Evolutionary conservation across 2,329 filamentous ascomycete genomes (phyloP).

Genomic region (Phaeophleospora eucalypticola): DNA sequence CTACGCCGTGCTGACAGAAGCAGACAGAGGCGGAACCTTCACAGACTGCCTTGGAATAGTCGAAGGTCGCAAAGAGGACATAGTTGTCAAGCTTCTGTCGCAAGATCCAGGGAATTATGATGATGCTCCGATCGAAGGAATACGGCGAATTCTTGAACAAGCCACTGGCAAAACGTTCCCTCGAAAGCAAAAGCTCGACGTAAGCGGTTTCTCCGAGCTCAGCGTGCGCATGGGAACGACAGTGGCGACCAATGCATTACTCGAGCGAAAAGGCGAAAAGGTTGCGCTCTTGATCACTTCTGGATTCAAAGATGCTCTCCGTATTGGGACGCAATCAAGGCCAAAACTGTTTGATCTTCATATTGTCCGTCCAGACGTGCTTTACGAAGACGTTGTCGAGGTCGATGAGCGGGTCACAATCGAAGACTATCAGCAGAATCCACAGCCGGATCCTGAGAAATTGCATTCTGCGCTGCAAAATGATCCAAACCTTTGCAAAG

Average conservation of each 20-base stretch:
- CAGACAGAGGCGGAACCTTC: conserved; percentile 31
- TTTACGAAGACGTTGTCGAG: conserved; percentile 77
- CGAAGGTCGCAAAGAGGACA: conserved; percentile 19
- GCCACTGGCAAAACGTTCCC: conserved; percentile 21
- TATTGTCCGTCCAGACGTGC: conserved; percentile 75
- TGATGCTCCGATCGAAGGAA: conserved; percentile 34
- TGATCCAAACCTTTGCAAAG: conserved; percentile 60
- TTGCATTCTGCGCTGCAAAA: conserved; percentile 21
- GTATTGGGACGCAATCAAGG: conserved; percentile 82
- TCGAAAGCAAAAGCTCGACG: conserved; percentile 23
- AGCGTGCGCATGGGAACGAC: conserved; percentile 54
- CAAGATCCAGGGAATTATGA: conserved; percentile 30
- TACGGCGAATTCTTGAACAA: conserved; percentile 30
- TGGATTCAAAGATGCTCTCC: conserved; percentile 78
- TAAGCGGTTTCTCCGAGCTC: conserved; percentile 19
- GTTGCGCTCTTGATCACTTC: conserved; percentile 79
- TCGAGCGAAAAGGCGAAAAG: conserved; percentile 82
- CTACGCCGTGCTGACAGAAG: not conserved
- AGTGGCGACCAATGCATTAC: conserved; percentile 81
- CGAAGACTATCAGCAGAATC: conserved; percentile 69
- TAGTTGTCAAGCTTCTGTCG: conserved; percentile 31
- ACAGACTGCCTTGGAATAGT: conserved; percentile 26
- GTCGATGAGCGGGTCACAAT: conserved; percentile 82
- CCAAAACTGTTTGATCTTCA: conserved; percentile 85
- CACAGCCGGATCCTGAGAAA: conserved; percentile 35